Conservation (phyloP, 306 rosid genomes). For the Pyrus bretschneideri region DNA sequence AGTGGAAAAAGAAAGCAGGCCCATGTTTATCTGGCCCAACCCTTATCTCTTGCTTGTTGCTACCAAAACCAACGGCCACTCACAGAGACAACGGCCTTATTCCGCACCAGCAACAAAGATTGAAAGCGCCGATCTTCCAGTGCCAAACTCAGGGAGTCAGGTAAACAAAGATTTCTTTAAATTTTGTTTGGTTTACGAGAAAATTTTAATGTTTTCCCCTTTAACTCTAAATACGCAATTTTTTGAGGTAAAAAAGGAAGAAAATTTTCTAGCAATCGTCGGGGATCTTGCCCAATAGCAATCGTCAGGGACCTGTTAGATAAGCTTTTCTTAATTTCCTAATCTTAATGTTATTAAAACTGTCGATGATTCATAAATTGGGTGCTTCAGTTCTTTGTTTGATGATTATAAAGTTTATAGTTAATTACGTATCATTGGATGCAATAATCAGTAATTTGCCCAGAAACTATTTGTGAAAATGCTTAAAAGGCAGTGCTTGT, state of each 20-base stretch:
- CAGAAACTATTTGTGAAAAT: slow-evolving; percentile 6
- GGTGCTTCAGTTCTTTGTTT: not conserved
- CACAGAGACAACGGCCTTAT: not conserved
- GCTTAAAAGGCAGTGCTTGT: not conserved
- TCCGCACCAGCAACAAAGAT: not conserved
- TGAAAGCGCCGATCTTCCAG: not conserved
- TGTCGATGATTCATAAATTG: not conserved
- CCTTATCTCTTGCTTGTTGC: not conserved
- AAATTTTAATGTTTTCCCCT: not conserved
- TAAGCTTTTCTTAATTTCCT: not conserved
- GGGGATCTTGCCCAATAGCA: not conserved
- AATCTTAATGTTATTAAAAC: not conserved
- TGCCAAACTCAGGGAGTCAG: not conserved
- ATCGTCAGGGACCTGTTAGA: not conserved
- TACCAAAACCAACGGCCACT: no score
- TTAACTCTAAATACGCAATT: not conserved
- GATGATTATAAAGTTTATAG: not conserved
- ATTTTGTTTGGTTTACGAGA: not conserved
- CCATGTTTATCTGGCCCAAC: not conserved
- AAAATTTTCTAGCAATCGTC: not conserved
- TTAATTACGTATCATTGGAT: not conserved
- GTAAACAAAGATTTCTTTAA: not conserved
- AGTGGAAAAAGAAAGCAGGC: not conserved
- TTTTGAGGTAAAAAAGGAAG: not conserved
- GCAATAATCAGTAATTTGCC: not conserved